phyloP scores from a whole-genome alignment of 2,329 filamentous ascomycete genomes.

The Beauveria brongniartii region DNA sequence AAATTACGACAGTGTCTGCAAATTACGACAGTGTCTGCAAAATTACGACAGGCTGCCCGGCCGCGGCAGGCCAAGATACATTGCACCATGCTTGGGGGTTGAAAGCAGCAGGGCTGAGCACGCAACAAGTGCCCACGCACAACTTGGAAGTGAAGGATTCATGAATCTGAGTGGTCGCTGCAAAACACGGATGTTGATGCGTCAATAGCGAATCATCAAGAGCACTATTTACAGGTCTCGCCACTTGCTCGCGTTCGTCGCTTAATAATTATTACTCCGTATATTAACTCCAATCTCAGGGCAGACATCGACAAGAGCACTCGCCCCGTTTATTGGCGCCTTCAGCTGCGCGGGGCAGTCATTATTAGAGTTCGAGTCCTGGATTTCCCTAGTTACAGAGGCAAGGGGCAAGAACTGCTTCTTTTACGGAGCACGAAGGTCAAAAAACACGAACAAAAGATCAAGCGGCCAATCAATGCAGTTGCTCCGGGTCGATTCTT shows the following conservation, averaged over 20 bases:
- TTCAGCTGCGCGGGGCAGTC: slow-evolving; percentile 1
- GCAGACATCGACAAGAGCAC: background rate
- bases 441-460: background rate
- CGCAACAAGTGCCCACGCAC: background rate
- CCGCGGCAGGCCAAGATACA: background rate
- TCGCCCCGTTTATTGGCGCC: too few relatives aligned
- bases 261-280: background rate
- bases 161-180: background rate
- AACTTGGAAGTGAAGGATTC: background rate
- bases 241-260: background rate
- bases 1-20: background rate
- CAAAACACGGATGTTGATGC: background rate
- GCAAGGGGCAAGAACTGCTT: too few relatives aligned
- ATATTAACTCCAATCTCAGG: background rate
- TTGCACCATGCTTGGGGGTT: background rate
- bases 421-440: too few relatives aligned
- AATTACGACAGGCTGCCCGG: background rate
- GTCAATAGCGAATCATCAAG: background rate
- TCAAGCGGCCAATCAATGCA: background rate
- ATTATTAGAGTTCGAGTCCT: background rate
- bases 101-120: background rate
- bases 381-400: too few relatives aligned
- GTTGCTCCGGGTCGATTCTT: background rate
- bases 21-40: background rate
- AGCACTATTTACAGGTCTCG: background rate